Base-by-base conservation (phyloP, 1,284 basidiomycete species). In the Papiliotrema fonsecae region DNA sequence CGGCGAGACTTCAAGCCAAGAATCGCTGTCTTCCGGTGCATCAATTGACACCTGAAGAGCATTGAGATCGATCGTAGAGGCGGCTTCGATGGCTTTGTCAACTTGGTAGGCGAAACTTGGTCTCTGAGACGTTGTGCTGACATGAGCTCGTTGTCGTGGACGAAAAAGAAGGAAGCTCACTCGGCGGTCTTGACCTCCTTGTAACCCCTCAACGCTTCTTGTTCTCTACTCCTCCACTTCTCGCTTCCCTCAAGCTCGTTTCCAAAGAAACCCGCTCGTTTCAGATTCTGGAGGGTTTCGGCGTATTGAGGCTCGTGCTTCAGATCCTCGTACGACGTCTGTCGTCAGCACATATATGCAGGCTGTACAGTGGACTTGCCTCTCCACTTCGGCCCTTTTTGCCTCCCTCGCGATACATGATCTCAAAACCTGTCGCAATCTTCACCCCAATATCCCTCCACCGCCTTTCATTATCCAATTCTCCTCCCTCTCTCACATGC, bases 391-490 rank as follows among this genome's bases (percentile, higher is more conserved):
- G 52, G 68, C 69, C 54, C 76, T 78, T 58, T 74, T 74, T 87
- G 82, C 63, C 81, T 81, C 70, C 91, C 86, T 73, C 90, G 81
- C 58, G 49, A 70, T 87, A 96, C 45, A 93, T 78, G 80, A 96
- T 96, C 75, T 97, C 92, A 58, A 96, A 96, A 0, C 92, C 92
- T 55, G 88, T 89, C 4, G 89, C 84, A 46, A 94, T 82, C 76
- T 94, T 96, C 83, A 94, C 87, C 10, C 92, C 92, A 37, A 88
- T 69, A 69, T 90, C 87, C 56, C 81, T 79, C 83, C 87, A 84
- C 57, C 83, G 78, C 80, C 83, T 82, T 58, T 88, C 76, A 19
- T 52, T 57, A 36, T 67, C 69, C 19, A 49, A 36, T 18, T 52
- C 46, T 28, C 42, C 49, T 34, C 41, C 60, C 26, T 58, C 73